Evolutionary conservation across 2,329 filamentous ascomycete species (phyloP), one percentile per base, ranked within the genome.

Genomic region (Verticillium nubilum): DNA sequence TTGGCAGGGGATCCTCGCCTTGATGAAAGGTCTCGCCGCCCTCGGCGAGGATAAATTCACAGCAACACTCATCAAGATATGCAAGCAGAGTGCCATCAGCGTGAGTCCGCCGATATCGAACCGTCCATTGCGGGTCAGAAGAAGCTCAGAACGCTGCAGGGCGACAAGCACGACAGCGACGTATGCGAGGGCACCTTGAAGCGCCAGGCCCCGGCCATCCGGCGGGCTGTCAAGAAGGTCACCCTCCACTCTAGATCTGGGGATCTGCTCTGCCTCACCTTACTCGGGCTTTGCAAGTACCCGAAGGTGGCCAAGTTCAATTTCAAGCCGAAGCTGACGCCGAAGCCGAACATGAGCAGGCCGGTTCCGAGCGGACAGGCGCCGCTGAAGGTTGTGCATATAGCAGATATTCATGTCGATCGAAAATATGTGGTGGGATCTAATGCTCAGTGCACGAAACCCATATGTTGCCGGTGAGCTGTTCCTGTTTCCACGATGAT

Each of bases 331-430:
- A 15, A 71, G 2, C 77, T 84, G 54, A 78, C 81, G 13, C 65
- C 73, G 7, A 78, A 78, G 61, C 73, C 76, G 7, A 59, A 68
- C 17, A 65, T 66, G 17, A 65, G 60, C 15, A 74, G 78, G 15
- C 74, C 77, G 17, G 50, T 59, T 1, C 72, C 79, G 2, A 82
- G 78, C 57, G 76, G 78, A 3, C 68, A 77, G 67, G 64, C 71
- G 5, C 79, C 82, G 5, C 67, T 85, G 63, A 78, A 80, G 63
- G 73, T 87, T 4, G 81, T 85, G 26, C 84, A 87, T 65, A 82
- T 82, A 67, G 84, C 81, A 13, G 84, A 87, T 63, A 82, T 85
- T 50, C 84, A 86, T 60, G 72, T 86, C 58, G 84, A 87, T 62
- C 78, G 77, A 5, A 73, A 77, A 12, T 87, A 87, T 67, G 75